Percentiles rank a stretch among this genome's conserved stretches.
These are phyloP conservation scores for Seiridium cupressi DNA, from an alignment of 2,329 filamentous ascomycete species.

Conservation along the genomic window DNA sequence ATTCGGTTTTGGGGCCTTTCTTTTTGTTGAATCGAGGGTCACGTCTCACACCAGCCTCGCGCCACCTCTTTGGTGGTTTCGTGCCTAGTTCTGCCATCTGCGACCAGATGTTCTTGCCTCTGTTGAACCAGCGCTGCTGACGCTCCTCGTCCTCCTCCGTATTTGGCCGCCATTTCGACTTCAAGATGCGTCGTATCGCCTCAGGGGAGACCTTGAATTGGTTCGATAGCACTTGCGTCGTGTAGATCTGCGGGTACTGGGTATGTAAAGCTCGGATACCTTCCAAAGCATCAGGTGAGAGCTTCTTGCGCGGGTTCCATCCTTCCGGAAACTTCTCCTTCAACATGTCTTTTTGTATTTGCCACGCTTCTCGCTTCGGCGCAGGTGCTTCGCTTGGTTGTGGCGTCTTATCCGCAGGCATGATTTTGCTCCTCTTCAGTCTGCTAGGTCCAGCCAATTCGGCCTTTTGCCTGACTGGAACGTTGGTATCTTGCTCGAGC, in stretches of 20 bases:
- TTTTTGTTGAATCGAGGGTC: conserved; percentile 40
- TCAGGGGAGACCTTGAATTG: conserved; percentile 88
- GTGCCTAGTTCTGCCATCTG: conserved; percentile 58
- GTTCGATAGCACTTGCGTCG: conserved; percentile 67
- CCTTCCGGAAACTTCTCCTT: conserved; percentile 76
- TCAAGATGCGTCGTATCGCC: conserved; percentile 82
- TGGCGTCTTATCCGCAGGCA: conserved; percentile 14
- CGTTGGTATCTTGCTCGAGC: background rate
- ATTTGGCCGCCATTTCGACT: conserved; percentile 69
- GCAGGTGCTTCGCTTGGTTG: conserved; percentile 11
- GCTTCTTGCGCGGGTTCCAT: conserved; percentile 80
- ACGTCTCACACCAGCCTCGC: conserved; percentile 49
- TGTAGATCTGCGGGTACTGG: conserved; percentile 75
- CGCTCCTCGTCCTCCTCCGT: conserved; percentile 55
- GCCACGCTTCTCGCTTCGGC: conserved; percentile 58
- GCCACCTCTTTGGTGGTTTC: conserved; percentile 62
- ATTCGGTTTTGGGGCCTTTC: conserved; percentile 23
- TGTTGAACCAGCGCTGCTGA: conserved; percentile 59
- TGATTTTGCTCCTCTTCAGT: conserved; percentile 23
- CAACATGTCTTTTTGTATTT: conserved; percentile 71
- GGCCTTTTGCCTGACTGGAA: conserved; percentile 7
- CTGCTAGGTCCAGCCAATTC: conserved; percentile 13
- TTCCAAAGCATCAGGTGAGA: conserved; percentile 90
- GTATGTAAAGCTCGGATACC: conserved; percentile 81
- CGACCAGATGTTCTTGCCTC: conserved; percentile 60